These are phyloP conservation scores for Onygenales sp. DNA, from an alignment of 2,329 filamentous ascomycete species.

Conservation along the genomic window DNA sequence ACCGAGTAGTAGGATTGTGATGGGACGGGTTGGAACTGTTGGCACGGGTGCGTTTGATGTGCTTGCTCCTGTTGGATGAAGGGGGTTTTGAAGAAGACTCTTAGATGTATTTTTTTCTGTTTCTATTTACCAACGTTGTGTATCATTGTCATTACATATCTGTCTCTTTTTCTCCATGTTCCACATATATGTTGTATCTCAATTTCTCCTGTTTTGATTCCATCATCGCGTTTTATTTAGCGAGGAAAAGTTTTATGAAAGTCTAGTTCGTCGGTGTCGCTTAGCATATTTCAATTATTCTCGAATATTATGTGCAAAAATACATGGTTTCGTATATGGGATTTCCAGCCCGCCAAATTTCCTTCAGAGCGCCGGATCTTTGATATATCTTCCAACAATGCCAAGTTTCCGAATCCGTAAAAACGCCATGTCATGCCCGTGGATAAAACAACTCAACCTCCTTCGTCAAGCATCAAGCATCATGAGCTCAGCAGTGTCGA, in stretches of 20 bases:
- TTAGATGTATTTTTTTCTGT: conserved; percentile 10
- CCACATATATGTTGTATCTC: background rate
- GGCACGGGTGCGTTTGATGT: conserved; percentile 93
- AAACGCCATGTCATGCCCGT: too few species aligned
- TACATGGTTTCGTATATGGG: background rate
- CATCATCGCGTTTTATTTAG: background rate
- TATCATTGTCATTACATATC: too few species aligned
- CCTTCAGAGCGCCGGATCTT: background rate
- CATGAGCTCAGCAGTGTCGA: conserved; percentile 3
- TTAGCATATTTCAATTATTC: conserved; percentile 3
- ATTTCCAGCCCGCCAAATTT: background rate
- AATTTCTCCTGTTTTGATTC: background rate
- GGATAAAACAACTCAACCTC: too few species aligned
- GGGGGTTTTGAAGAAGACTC: conserved; percentile 1
- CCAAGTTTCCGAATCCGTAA: background rate
- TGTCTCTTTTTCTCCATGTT: background rate
- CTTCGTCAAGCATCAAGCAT: conserved; percentile 3
- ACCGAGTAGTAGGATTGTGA: conserved; percentile 79
- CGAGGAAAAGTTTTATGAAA: conserved; percentile 1
- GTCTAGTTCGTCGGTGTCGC: background rate
- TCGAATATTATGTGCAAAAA: background rate
- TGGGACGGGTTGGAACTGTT: conserved; percentile 70
- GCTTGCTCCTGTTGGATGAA: conserved; percentile 44
- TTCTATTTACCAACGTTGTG: conserved; percentile 4
- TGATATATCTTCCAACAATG: background rate